Conservation (phyloP, 768 basidiomycete species). For the Clitopilus passeckerianus region DNA sequence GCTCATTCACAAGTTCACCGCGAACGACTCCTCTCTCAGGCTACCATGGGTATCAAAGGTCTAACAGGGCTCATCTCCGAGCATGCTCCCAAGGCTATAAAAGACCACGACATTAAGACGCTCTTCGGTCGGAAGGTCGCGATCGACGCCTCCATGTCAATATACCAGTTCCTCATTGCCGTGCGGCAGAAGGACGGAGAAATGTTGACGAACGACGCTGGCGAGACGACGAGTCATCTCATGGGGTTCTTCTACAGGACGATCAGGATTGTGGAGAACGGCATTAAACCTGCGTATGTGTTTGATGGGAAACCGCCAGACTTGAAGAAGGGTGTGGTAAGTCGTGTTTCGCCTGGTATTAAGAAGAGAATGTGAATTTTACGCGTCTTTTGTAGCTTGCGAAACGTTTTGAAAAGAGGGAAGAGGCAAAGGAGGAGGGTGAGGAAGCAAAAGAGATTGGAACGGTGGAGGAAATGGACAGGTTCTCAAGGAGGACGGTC, state of each 20-base stretch:
- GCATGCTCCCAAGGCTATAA: constrained; percentile 83
- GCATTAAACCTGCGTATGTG: constrained; percentile 96
- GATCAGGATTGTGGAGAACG: constrained; percentile 96
- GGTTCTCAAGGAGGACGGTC: constrained; percentile 85
- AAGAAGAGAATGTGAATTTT: not conserved
- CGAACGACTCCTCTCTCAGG: not conserved
- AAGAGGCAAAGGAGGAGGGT: constrained; percentile 91
- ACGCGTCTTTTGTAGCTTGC: constrained; percentile 58
- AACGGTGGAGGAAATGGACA: constrained; percentile 90
- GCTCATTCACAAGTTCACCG: not conserved
- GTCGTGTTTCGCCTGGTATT: constrained; percentile 25
- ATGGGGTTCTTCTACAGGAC: constrained; percentile 99
- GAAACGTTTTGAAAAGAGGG: constrained; percentile 87
- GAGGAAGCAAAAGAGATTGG: constrained; percentile 97
- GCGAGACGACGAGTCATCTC: constrained; percentile 96
- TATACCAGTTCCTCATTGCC: constrained; percentile 97
- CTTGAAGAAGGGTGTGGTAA: constrained; percentile 92
- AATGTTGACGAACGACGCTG: constrained; percentile 94
- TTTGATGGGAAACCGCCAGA: constrained; percentile 99
- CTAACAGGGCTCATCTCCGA: constrained; percentile 86
- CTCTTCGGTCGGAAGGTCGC: constrained; percentile 98
- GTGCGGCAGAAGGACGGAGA: constrained; percentile 96
- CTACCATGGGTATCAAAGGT: constrained; percentile 88
- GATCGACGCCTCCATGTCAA: constrained; percentile 96
- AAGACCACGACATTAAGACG: constrained; percentile 94